Conservation (phyloP, 1,284 basidiomycete species). For the Pisolithus thermaeus region DNA sequence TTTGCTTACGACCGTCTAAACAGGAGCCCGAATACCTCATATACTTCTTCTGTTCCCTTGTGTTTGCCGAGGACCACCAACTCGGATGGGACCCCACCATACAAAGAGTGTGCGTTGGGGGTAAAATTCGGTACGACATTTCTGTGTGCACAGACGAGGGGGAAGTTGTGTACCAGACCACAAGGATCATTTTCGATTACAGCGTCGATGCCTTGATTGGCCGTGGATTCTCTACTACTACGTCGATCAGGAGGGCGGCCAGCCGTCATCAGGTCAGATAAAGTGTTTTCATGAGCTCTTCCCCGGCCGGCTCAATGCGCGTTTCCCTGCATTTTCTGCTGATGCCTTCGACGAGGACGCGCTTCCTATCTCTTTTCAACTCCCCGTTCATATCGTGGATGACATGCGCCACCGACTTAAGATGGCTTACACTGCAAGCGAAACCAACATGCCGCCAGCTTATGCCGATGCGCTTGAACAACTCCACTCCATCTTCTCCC, state of each 20-base stretch:
- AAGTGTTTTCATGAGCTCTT: too few species aligned
- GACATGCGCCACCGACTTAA: too few species aligned
- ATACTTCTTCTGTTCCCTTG: background rate
- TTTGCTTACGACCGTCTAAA: background rate
- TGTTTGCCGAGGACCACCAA: background rate
- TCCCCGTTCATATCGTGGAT: too few species aligned
- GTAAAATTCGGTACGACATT: background rate
- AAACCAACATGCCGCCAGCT: too few species aligned
- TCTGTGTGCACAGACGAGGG: background rate
- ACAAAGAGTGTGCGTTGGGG: background rate
- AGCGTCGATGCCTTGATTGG: background rate
- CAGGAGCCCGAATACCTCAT: background rate
- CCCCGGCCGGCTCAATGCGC: too few species aligned
- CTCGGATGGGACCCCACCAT: slow-evolving; percentile 2
- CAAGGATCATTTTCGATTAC: background rate
- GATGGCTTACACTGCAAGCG: too few species aligned
- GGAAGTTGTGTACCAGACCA: background rate
- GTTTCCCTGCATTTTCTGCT: too few species aligned
- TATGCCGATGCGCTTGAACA: too few species aligned
- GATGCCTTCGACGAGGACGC: too few species aligned
- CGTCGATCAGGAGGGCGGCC: background rate
- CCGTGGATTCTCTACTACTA: background rate
- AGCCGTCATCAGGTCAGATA: too few species aligned
- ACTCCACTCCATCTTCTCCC: too few species aligned
- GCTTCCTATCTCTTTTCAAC: too few species aligned